Percentiles rank a stretch among this genome's conserved stretches.
These are phyloP conservation scores for Oryza nivara DNA, from an alignment of 176 grass and related monocot species.

Conservation along the genomic window DNA sequence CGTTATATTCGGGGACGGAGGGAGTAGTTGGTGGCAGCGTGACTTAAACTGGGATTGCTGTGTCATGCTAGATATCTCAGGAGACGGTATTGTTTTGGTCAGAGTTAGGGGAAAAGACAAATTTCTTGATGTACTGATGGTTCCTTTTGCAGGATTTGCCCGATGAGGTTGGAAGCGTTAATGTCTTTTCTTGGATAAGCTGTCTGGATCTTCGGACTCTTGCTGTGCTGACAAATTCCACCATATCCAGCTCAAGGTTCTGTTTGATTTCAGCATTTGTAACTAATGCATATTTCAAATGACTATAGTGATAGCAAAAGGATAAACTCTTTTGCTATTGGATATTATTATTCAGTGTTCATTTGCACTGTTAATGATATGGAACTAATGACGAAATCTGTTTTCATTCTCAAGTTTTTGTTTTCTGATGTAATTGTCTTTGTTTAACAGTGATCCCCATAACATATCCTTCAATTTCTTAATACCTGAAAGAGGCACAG, in stretches of 20 bases:
- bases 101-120: background rate
- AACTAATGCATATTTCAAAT: background rate
- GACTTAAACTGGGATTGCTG: background rate
- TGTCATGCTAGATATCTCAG: background rate
- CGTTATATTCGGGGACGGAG: too few species aligned
- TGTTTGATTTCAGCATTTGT: slow-evolving; percentile 3
- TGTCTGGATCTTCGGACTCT: slow-evolving; percentile 76
- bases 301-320: background rate
- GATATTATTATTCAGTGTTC: slow-evolving; percentile 2
- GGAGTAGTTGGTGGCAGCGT: background rate
- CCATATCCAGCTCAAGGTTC: slow-evolving; percentile 81
- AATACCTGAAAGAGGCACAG: slow-evolving; percentile 62
- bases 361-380: slow-evolving; percentile 2
- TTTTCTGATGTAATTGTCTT: slow-evolving; percentile 24
- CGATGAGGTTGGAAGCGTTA: slow-evolving; percentile 34
- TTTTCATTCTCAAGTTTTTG: background rate
- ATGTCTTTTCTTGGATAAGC: slow-evolving; percentile 75
- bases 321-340: slow-evolving; percentile 2
- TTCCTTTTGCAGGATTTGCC: slow-evolving; percentile 28
- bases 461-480: slow-evolving; percentile 83
- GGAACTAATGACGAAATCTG: background rate
- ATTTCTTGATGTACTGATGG: background rate
- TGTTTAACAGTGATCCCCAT: slow-evolving; percentile 64
- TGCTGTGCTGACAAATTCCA: slow-evolving; percentile 79
- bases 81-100: background rate